A percentile compares a stretch with the other conserved stretches of the same genome.
phyloP scores from a whole-genome alignment of 2,329 filamentous ascomycete species.

The Diaporthe sp. region DNA sequence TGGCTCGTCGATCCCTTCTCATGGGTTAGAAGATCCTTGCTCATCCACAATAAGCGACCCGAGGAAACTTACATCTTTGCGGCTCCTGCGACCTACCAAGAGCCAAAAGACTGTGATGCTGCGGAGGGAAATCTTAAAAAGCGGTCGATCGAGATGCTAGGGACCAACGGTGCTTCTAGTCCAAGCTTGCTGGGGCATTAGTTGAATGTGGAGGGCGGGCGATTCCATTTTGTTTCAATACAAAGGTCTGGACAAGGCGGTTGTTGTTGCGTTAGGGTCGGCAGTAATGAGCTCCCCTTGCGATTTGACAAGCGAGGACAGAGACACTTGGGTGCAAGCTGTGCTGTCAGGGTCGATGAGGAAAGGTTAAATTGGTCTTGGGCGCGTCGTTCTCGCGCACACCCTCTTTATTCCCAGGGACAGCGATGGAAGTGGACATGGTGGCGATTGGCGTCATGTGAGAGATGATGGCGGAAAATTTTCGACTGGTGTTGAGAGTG shows the following conservation, averaged over 20 bases:
- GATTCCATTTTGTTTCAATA: neutral
- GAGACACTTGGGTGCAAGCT: too few species aligned
- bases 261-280: neutral
- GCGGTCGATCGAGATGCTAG: neutral
- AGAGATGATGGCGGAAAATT: too few species aligned
- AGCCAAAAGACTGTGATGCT: neutral
- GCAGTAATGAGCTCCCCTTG: too few species aligned
- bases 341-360: too few species aligned
- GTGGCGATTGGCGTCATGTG: too few species aligned
- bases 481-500: too few species aligned
- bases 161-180: neutral
- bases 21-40: neutral
- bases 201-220: neutral
- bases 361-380: too few species aligned
- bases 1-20: fast-evolving
- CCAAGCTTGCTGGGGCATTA: neutral
- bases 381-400: too few species aligned
- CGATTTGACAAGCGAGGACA: fast-evolving
- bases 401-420: too few species aligned
- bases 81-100: neutral
- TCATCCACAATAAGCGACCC: neutral
- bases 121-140: neutral
- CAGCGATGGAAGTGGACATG: too few species aligned
- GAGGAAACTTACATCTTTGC: neutral
- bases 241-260: neutral